Conservation (phyloP, 192 early-diverging fungal species). For the Mortierella hygrophila region DNA sequence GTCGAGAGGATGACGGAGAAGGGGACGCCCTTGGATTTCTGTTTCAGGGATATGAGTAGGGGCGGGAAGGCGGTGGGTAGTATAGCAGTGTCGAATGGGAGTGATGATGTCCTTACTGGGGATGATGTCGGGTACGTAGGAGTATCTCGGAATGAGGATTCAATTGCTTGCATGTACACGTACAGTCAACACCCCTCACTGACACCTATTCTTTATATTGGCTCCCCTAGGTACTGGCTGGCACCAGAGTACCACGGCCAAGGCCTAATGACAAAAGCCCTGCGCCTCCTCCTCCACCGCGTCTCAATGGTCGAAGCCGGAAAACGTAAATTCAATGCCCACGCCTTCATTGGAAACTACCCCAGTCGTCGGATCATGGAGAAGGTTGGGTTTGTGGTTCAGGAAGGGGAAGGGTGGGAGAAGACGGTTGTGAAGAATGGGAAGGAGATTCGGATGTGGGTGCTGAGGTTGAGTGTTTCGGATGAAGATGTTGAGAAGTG, state of each 20-base stretch:
- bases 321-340: constrained; percentile 19
- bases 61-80: constrained; percentile 12
- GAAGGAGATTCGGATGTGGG: not conserved
- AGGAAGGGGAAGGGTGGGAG: not conserved
- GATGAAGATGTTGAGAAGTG: constrained; percentile 9
- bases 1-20: constrained; percentile 5
- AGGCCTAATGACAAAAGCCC: constrained; percentile 22
- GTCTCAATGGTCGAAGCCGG: constrained; percentile 14
- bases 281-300: constrained; percentile 3
- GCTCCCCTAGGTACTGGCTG: constrained; percentile 14
- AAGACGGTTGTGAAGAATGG: not conserved
- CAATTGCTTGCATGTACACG: not conserved
- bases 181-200: not conserved
- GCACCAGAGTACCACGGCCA: constrained; percentile 20
- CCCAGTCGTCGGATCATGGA: constrained; percentile 21
- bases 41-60: constrained; percentile 8
- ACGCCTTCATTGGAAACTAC: constrained; percentile 7
- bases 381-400: constrained; percentile 18
- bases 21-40: not conserved
- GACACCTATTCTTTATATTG: not conserved
- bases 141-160: no score
- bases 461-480: constrained; percentile 2
- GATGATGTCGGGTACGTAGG: constrained; percentile 10
- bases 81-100: not conserved
- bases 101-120: constrained; percentile 7